Evolutionary conservation across 768 basidiomycete species (phyloP), one percentile per base, ranked within the genome.

Genomic region (Rhodotorula graminis): DNA sequence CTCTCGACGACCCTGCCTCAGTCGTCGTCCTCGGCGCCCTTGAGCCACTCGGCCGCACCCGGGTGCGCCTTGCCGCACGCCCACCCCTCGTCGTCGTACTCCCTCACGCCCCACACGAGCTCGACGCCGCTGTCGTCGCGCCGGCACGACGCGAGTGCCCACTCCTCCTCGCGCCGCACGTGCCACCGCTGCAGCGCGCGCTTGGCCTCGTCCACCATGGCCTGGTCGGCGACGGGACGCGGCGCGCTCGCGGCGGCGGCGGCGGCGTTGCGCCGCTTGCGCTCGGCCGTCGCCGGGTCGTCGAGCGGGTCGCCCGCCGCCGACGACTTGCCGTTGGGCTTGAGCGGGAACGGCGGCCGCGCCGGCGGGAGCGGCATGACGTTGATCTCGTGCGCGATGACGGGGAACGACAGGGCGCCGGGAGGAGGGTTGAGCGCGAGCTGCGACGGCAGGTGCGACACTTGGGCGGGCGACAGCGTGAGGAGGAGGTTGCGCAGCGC

Each of bases 401-500:
- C 31, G 1, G n/a, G 7, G 58, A 46, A 68, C 2, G 65, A n/a
- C 6, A 44, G 46, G 0, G 25, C 47, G 42, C 14, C 8, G 33
- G 64, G 53, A 9, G 65, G 65, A 31, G 58, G 33, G 52, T 70
- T 68, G 63, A 68, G 53, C 0, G 1, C 8, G 46, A 74, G 69
- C 6, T 31, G 15, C 31, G 69, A 68, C 18, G 64, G 37, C 33
- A 50, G 33, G 62, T 70, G 62, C 4, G 62, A 42, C 23, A 74
- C 31, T 50, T 74, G 73, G 12, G 73, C 42, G 2, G 68, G 50
- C 23, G 73, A 70, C 44, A 72, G 65, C 18, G 65, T 37, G 5
- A 60, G 19, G 47, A 72, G 65, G 50, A 64, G 53, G 37, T 16
- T 29, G n/a, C 57, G 53, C 56, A 72, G 60, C 2, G 64, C 16